Evolutionary conservation across 768 basidiomycete species (phyloP), one percentile per base, ranked within the genome.

Genomic region (Agrocybe chaxingu): DNA sequence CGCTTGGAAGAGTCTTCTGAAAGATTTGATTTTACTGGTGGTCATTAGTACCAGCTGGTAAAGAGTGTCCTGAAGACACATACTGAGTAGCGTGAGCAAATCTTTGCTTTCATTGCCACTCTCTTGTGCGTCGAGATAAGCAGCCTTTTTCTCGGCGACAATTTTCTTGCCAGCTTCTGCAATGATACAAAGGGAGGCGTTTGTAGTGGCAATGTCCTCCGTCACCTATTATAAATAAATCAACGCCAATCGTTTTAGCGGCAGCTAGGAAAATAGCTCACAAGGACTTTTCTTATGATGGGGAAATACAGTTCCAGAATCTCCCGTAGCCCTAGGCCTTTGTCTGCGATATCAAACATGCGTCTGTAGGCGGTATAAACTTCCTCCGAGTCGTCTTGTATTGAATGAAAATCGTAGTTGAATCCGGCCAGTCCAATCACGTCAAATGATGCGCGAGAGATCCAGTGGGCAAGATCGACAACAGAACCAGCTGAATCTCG

Each of bases 371-470:
- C 78, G 16, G 64, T 45, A 52, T 80, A 79, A 12, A 79, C 68
- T 48, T 69, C 66, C 51, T 78, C 76, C 0, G 73, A 69, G 57
- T 81, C 78, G 45, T 75, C 72, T 42, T 73, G 64, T 2, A 82
- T 58, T 2, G 79, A 68, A 37, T 74, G 66, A 61, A 82, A 82
- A 31, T 73, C 64, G 52, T 81, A 78, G 53, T 77, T 72, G 34
- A 82, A 78, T 4, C 76, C 78, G 4, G 82, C 76, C 7, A 82
- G 66, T 8, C 83, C 84, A 42, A 86, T 82, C 8, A 83, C 73
- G 55, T 87, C 84, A 49, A 87, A 79, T 1, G 82, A 77, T 0
- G 78, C 76, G 24, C 82, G 77, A 9, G 79, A 79, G n/a, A 83
- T 60, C 78, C 81, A 85, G 49, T 76, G 74, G 18, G 73, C 66